These are phyloP conservation scores for Incumbomyces delicatus DNA, from an alignment of 2,329 filamentous ascomycete genomes.

Conservation along the genomic window DNA sequence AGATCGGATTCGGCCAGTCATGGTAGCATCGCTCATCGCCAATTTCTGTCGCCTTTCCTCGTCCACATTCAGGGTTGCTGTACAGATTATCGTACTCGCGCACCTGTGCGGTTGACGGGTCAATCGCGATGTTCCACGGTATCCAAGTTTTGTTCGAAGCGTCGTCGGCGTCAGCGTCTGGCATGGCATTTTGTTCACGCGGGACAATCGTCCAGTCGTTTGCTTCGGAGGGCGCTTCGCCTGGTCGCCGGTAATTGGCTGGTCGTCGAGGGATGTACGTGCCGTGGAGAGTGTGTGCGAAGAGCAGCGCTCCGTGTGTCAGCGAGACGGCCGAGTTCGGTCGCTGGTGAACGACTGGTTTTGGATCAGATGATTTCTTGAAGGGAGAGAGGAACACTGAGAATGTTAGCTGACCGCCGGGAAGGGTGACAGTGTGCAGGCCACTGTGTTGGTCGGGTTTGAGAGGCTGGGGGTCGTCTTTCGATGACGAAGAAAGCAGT, in stretches of 20 bases:
- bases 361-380: conserved; percentile 26
- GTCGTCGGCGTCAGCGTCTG: too few relatives aligned
- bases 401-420: conserved; percentile 20
- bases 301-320: conserved; percentile 37
- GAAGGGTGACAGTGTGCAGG: conserved; percentile 30
- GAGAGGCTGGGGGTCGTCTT: conserved; percentile 9
- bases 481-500: neutral
- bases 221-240: conserved; percentile 22
- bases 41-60: neutral
- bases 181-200: conserved; percentile 22
- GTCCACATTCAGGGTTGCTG: neutral
- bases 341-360: conserved; percentile 27
- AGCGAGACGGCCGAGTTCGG: conserved; percentile 36
- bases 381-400: conserved; percentile 22
- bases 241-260: conserved; percentile 19
- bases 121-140: conserved; percentile 25
- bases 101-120: conserved; percentile 28
- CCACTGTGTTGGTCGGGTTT: conserved; percentile 28
- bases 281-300: conserved; percentile 31
- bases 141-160: conserved; percentile 11
- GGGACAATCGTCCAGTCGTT: conserved; percentile 30
- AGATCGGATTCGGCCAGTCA: conserved; percentile 22
- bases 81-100: conserved; percentile 21
- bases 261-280: conserved; percentile 21
- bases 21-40: conserved; percentile 2